Evolutionary conservation across 345 rosid species (phyloP).

Genomic region (Aquilaria malaccensis): DNA sequence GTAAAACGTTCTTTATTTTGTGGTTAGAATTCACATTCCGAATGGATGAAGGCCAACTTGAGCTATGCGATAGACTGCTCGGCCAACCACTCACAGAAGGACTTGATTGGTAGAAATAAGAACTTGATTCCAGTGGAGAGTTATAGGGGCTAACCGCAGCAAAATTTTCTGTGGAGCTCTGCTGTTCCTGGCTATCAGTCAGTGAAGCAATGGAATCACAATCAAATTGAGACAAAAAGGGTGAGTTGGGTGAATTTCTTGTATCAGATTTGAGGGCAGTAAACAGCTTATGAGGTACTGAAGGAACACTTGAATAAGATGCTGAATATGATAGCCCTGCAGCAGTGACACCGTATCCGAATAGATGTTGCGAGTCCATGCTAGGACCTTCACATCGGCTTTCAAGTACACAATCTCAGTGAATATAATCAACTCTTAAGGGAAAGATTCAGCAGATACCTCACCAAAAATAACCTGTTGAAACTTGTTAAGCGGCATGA

Average conservation of each 20-base stretch:
- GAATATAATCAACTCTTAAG: not conserved
- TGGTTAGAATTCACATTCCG: conserved; percentile 29
- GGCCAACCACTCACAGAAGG: conserved; percentile 21
- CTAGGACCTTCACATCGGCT: conserved; percentile 24
- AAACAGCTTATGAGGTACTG: conserved; percentile 28
- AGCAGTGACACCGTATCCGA: conserved; percentile 31
- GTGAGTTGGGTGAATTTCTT: conserved; percentile 38
- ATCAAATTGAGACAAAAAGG: conserved; percentile 28
- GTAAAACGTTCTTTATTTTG: conserved; percentile 28
- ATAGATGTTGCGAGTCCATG: conserved; percentile 43
- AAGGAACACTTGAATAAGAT: conserved; percentile 27
- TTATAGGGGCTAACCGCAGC: conserved; percentile 47
- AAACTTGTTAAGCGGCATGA: conserved; percentile 9
- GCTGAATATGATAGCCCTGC: conserved; percentile 34
- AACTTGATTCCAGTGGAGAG: conserved; percentile 32
- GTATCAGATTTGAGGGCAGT: conserved; percentile 26
- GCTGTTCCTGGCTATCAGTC: conserved; percentile 47
- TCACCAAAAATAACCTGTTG: not conserved
- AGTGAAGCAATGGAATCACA: conserved; percentile 28
- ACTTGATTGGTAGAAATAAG: conserved; percentile 26
- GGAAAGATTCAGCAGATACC: conserved; percentile 2
- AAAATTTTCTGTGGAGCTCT: conserved; percentile 36
- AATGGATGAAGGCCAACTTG: conserved; percentile 21
- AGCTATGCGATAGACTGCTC: conserved; percentile 15
- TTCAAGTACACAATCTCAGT: conserved; percentile 1